These are phyloP conservation scores for Claviceps pusilla DNA, from an alignment of 2,329 filamentous ascomycete species.

Conservation along the genomic window DNA sequence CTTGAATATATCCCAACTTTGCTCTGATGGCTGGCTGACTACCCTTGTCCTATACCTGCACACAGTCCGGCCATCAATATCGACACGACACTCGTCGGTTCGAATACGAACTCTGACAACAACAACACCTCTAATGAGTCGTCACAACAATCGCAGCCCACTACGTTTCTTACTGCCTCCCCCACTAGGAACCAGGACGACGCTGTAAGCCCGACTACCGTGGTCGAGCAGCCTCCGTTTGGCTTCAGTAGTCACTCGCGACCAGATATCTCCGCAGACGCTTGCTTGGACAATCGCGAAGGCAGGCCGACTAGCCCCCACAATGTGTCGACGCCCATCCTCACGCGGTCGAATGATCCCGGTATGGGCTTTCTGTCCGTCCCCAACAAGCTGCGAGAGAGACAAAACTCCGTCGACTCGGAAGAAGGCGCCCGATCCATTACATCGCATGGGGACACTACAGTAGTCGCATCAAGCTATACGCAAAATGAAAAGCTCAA, in stretches of 20 bases:
- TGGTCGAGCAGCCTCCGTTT: conserved; percentile 16
- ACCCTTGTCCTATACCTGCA: background rate
- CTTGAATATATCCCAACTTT: background rate
- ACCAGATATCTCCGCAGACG: conserved; percentile 35
- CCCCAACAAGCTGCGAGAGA: conserved; percentile 40
- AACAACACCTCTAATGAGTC: conserved; percentile 16
- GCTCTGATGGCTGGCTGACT: background rate
- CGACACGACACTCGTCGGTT: conserved; percentile 31
- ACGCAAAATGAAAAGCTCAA: conserved; percentile 27
- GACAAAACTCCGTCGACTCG: conserved; percentile 57
- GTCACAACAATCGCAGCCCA: conserved; percentile 2
- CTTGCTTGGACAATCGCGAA: conserved; percentile 50
- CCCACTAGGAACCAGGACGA: conserved; percentile 25
- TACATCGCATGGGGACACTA: conserved; percentile 48
- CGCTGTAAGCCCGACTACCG: conserved; percentile 24
- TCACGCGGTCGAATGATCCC: conserved; percentile 31
- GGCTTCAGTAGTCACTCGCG: conserved; percentile 13
- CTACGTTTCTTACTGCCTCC: conserved; percentile 20
- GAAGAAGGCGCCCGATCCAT: conserved; percentile 44
- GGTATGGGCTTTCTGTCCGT: conserved; percentile 47
- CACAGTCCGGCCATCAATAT: conserved; percentile 39
- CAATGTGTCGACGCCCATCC: conserved; percentile 49
- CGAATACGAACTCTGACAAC: conserved; percentile 11
- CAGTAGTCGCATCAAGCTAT: conserved; percentile 33
- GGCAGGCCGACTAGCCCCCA: conserved; percentile 57